Conservation (phyloP, 345 rosid species). For the Acer yangbiense region DNA sequence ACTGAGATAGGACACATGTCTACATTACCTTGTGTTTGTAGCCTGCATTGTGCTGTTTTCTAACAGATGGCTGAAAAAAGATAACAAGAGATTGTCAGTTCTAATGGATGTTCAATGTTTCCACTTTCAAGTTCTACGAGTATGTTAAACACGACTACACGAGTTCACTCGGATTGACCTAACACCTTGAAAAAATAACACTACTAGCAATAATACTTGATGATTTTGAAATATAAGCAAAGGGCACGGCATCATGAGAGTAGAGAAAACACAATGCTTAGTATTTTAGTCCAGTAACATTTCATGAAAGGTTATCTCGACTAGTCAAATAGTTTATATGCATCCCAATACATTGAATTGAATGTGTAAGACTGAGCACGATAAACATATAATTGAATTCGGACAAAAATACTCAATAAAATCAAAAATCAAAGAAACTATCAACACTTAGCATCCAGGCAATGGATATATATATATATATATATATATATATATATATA, state of each 20-base stretch:
- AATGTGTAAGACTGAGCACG: no score
- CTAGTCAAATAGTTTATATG: background rate
- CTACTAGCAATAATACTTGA: background rate
- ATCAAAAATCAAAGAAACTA: background rate
- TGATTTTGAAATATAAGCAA: background rate
- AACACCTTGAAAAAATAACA: background rate
- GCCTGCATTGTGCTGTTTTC: slow-evolving; percentile 99
- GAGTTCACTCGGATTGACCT: background rate
- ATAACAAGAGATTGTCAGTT: background rate
- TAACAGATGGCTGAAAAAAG: slow-evolving; percentile 86
- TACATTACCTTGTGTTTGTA: slow-evolving; percentile 89
- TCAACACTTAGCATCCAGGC: background rate
- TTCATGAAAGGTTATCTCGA: background rate
- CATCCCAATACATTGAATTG: no score
- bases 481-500: no score
- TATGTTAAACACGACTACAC: background rate
- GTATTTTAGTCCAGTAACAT: background rate
- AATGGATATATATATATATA: no score
- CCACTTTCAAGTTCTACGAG: background rate
- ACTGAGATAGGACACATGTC: background rate
- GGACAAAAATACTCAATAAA: background rate
- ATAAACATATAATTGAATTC: background rate
- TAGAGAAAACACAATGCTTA: background rate
- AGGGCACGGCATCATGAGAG: background rate
- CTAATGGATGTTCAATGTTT: background rate